phyloP scores from a whole-genome alignment of 2,329 filamentous ascomycete genomes.

The Monilinia vaccinii-corymbosi region DNA sequence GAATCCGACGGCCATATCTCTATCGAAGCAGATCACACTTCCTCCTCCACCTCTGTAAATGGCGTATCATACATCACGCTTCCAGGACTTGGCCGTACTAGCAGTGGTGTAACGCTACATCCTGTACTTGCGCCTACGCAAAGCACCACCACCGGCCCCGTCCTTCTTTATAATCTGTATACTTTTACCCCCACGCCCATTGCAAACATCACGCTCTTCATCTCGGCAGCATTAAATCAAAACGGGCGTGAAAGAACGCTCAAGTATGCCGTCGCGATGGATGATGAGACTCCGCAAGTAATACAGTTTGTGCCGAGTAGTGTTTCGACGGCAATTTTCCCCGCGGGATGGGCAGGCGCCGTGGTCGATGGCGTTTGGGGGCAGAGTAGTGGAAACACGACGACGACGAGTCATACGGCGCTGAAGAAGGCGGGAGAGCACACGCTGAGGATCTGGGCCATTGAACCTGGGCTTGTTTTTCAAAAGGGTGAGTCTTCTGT shows the following conservation, averaged over 20 bases:
- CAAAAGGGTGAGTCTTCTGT: slow-evolving; percentile 26
- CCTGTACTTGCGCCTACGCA: slow-evolving; percentile 44
- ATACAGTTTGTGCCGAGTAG: slow-evolving; percentile 28
- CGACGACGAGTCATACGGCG: slow-evolving; percentile 23
- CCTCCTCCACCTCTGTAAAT: slow-evolving; percentile 34
- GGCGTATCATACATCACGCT: slow-evolving; percentile 40
- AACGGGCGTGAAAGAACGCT: slow-evolving; percentile 38
- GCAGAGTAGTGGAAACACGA: slow-evolving; percentile 20
- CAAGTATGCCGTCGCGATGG: slow-evolving; percentile 42
- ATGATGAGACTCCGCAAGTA: slow-evolving; percentile 29
- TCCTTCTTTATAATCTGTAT: slow-evolving; percentile 53
- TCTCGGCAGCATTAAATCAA: slow-evolving; percentile 44
- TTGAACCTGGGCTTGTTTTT: slow-evolving; percentile 32
- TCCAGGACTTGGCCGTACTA: slow-evolving; percentile 46
- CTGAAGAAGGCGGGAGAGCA: slow-evolving; percentile 21
- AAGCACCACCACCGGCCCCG: slow-evolving; percentile 39
- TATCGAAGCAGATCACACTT: slow-evolving; percentile 44
- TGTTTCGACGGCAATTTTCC: slow-evolving; percentile 18
- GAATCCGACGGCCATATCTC: slow-evolving; percentile 51
- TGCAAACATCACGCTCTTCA: slow-evolving; percentile 37
- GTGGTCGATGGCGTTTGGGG: slow-evolving; percentile 26
- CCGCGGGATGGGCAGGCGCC: slow-evolving; percentile 19
- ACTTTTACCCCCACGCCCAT: slow-evolving; percentile 41
- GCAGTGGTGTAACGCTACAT: slow-evolving; percentile 47
- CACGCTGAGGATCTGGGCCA: slow-evolving; percentile 30